Base-by-base conservation (phyloP, 1,284 basidiomycete species). In the Chondrostereum purpureum region DNA sequence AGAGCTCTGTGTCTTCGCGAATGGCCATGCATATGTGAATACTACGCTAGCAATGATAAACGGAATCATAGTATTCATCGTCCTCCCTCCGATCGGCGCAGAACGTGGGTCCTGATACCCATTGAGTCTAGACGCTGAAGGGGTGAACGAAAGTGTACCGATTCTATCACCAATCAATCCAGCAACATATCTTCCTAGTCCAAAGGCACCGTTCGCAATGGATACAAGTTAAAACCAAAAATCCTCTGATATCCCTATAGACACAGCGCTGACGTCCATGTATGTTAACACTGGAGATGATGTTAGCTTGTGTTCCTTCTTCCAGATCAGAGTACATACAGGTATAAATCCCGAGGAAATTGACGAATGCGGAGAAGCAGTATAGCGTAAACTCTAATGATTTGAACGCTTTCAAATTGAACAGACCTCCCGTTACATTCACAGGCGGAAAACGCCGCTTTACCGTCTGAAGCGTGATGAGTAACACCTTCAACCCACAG, bases 391-490 rank as follows among this genome's bases (percentile, higher is more conserved):
- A 48, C n/a, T 41, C 12, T 22, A 20, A 6, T 1, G 42, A 44
- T 11, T n/a, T 17, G 18, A 48, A 39, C 8, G 27, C 4, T 24
- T 17, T 33, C 20, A 14, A 18, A 20, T 44, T 16, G 24, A 48
- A 31, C 14, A 48, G 17, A 11, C 37, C 42, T 31, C 11, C 24
- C n/a, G 5, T 18, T 24, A 23, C 41, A n/a, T 68, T 63, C 12
- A 55, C 54, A 0, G 75, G 71, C 1, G 74, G 72, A 3, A 80
- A 58, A 3, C 80, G 66, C 13, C 76, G 68, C 50, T 66, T 66
- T 34, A 79, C 46, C 0, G 70, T 64, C 76, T 69, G 42, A 5
- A 45, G 5, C n/a, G n/a, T 18, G 8, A 24, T 43, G 18, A 39
- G 4, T 39, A 41, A 10, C n/a, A 17, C n/a, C 39, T 44, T 22